Conservation (phyloP, 2,329 filamentous ascomycete genomes). For the Endocalyx cinctus region DNA sequence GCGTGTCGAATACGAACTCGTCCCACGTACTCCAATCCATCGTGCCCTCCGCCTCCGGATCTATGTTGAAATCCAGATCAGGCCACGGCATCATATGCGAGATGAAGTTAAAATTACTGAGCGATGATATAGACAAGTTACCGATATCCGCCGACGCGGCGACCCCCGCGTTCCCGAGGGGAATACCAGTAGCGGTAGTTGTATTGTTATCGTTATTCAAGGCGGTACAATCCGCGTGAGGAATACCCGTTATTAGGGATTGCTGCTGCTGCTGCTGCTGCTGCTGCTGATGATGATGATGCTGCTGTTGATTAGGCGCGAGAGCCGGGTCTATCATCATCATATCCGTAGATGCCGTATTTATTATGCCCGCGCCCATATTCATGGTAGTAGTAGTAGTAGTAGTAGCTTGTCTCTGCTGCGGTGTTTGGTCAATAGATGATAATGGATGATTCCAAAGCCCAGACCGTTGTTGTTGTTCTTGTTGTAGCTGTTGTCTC, state of each 20-base stretch:
- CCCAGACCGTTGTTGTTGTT: neutral
- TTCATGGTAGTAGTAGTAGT: too few relatives aligned
- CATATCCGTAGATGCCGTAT: too few relatives aligned
- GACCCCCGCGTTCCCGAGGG: neutral
- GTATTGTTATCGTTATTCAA: too few relatives aligned
- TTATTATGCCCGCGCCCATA: too few relatives aligned
- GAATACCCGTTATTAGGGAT: neutral
- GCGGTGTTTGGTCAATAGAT: too few relatives aligned
- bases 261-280: neutral
- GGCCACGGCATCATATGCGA: conserved; percentile 14
- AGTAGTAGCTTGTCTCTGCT: too few relatives aligned
- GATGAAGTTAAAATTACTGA: too few relatives aligned
- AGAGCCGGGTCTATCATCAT: neutral
- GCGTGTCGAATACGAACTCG: conserved; percentile 39
- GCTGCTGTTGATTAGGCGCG: neutral
- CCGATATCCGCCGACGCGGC: conserved; percentile 3
- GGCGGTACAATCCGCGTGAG: too few relatives aligned
- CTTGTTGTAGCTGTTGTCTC: neutral
- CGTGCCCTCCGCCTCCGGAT: conserved; percentile 6
- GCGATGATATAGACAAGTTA: too few relatives aligned
- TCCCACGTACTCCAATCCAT: conserved; percentile 38
- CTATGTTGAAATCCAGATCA: conserved; percentile 20
- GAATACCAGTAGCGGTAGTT: neutral
- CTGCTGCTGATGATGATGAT: neutral
- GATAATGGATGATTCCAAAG: neutral